These are phyloP conservation scores for Aspergillus coremiiformis DNA, from an alignment of 495 filamentous ascomycete species.

Conservation along the genomic window DNA sequence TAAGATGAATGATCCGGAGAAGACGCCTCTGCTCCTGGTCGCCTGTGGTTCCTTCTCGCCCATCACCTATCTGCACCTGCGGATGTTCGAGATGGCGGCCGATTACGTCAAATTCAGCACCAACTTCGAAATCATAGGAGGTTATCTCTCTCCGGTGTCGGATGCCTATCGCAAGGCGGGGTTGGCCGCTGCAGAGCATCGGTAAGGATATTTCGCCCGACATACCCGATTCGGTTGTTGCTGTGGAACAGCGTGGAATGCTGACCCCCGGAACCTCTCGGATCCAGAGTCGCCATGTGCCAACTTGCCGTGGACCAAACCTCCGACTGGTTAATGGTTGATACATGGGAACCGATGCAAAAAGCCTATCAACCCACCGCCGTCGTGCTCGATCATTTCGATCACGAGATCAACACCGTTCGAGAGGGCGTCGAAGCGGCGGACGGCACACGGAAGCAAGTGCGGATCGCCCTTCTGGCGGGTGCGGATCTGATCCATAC, in stretches of 20 bases:
- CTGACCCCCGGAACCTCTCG: background rate
- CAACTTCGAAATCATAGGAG: conserved; percentile 77
- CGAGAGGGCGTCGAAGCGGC: conserved; percentile 63
- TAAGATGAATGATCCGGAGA: conserved; percentile 58
- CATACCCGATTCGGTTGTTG: background rate
- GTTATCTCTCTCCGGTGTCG: conserved; percentile 71
- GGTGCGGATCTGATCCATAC: conserved; percentile 85
- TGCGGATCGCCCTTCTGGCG: conserved; percentile 67
- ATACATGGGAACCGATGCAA: conserved; percentile 69
- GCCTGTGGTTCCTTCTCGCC: conserved; percentile 89
- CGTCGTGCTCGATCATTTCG: conserved; percentile 79
- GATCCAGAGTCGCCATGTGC: conserved; percentile 54
- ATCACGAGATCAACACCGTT: conserved; percentile 77
- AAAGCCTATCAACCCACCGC: conserved; percentile 83
- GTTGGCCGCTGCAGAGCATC: conserved; percentile 65
- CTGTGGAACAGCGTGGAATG: too few relatives aligned
- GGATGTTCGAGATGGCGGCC: conserved; percentile 89
- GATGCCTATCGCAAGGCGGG: conserved; percentile 91
- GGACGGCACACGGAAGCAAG: conserved; percentile 51
- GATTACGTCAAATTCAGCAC: conserved; percentile 77
- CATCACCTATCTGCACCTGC: conserved; percentile 74
- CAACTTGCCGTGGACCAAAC: conserved; percentile 70
- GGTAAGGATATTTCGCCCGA: conserved; percentile 35
- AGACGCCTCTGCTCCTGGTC: conserved; percentile 74
- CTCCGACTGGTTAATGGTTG: conserved; percentile 76